Evolutionary conservation across 805 yeast species (phyloP), one percentile per base, ranked within the genome.

Genomic region (Grigorovia yakushimaensis): DNA sequence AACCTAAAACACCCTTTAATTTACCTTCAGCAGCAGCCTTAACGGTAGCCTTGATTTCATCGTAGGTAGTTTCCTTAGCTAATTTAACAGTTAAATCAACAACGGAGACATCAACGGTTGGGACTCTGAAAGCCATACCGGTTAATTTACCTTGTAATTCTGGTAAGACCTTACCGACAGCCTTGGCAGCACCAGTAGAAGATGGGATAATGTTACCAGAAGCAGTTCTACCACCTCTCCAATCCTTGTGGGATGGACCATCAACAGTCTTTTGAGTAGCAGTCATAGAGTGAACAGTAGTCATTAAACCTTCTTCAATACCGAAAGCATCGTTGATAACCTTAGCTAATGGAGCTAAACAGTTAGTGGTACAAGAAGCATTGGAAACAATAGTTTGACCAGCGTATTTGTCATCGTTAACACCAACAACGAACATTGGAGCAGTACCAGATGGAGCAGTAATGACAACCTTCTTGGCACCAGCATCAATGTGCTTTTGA

Each of bases 181-280:
- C 84, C 75, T 80, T 80, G 54, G 85, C 85, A 58, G 85, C 85
- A 75, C 85, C 85, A 47, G 85, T 80, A 56, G 84, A 78, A 49
- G 84, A 79, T 69, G 85, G 85, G 62, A 80, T 80, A 66, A 80
- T 79, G 78, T 80, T 79, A 64, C 80, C 84, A 53, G 83, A 77
- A 63, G 85, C 85, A 60, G 84, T 78, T 74, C 85, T 76, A 68
- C 84, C 85, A 73, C 84, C 84, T 77, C 85, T 78, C 85, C 85
- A 79, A 73, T 79, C 85, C 73, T 80, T 80, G 73, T 78, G 82
- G 67, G 85, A 79, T 65, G 84, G 82, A 72, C 84, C 84, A 66
- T 80, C 85, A 59, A 80, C 85, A 53, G 84, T 78, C 73, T 79
- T 79, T 69, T 80, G 84, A 55, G 84, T 77, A 52, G 84, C 84